Percentiles rank a stretch among this genome's conserved stretches.
These are phyloP conservation scores for Lactarius psammicola DNA, from an alignment of 768 basidiomycete genomes.

Conservation along the genomic window DNA sequence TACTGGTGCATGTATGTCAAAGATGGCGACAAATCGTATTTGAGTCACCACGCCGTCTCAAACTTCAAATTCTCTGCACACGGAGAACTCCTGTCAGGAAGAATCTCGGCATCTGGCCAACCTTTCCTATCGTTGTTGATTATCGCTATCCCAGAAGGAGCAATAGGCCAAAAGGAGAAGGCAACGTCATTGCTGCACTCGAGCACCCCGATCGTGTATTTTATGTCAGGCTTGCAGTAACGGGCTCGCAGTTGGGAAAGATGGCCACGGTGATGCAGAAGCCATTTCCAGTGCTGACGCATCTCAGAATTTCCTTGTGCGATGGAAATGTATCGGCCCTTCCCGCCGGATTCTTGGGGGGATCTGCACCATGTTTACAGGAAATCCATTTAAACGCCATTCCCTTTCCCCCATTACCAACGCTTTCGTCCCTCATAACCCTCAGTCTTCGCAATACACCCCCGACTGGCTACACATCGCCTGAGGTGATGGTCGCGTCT, in stretches of 20 bases:
- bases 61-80: background rate
- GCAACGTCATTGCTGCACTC: background rate
- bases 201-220: background rate
- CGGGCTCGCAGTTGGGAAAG: background rate
- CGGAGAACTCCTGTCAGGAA: background rate
- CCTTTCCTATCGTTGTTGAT: background rate
- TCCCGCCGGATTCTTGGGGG: background rate
- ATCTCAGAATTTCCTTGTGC: background rate
- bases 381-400: background rate
- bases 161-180: too few species aligned
- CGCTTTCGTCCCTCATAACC: background rate
- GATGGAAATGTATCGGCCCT: background rate
- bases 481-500: background rate
- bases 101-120: background rate
- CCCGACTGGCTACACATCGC: background rate
- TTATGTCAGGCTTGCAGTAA: background rate
- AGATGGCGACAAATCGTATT: background rate
- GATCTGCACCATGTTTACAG: background rate
- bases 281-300: background rate
- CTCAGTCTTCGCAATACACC: background rate
- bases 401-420: background rate
- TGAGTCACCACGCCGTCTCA: background rate
- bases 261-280: background rate
- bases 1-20: background rate
- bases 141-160: background rate